These are phyloP conservation scores for Sporisorium scitamineum DNA, from an alignment of 1,284 basidiomycete genomes.

Conservation along the genomic window DNA sequence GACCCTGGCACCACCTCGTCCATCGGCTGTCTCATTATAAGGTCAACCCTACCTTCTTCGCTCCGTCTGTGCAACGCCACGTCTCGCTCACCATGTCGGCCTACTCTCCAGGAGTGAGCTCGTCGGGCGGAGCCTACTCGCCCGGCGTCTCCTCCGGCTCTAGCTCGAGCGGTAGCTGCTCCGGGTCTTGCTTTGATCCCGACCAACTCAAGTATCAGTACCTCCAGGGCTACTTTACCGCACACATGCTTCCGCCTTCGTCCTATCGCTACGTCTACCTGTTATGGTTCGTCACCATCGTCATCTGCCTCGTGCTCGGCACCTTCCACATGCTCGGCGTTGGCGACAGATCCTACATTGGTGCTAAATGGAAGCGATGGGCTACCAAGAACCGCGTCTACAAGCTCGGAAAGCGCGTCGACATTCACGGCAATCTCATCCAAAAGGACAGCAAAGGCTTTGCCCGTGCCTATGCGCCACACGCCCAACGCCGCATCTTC, in stretches of 20 bases:
- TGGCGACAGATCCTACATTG: conserved; percentile 58
- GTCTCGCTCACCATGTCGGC: conserved; percentile 23
- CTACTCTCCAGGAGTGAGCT: conserved; percentile 20
- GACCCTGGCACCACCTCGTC: not conserved
- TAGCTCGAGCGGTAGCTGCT: conserved; percentile 29
- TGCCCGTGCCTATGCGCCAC: conserved; percentile 28
- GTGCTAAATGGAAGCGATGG: conserved; percentile 63
- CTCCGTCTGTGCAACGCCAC: not conserved
- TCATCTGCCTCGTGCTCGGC: conserved; percentile 63
- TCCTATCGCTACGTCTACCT: conserved; percentile 71
- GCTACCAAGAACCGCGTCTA: conserved; percentile 59
- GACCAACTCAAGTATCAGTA: conserved; percentile 57
- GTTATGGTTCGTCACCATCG: conserved; percentile 68
- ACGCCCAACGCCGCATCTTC: conserved; percentile 43
- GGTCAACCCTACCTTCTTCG: not conserved
- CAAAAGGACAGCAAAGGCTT: conserved; percentile 34
- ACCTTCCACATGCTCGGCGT: conserved; percentile 64
- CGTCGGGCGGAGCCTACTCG: conserved; percentile 39
- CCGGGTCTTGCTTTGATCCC: conserved; percentile 53
- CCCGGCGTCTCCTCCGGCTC: conserved; percentile 29
- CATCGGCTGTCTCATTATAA: not conserved
- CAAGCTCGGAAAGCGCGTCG: conserved; percentile 48
- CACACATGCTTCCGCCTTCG: conserved; percentile 70
- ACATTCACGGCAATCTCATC: conserved; percentile 38
- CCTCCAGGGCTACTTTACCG: conserved; percentile 66